Percentiles rank a stretch among this genome's conserved stretches.
These are phyloP conservation scores for Phlegmacium glaucopus DNA, from an alignment of 768 basidiomycete species.

Conservation along the genomic window DNA sequence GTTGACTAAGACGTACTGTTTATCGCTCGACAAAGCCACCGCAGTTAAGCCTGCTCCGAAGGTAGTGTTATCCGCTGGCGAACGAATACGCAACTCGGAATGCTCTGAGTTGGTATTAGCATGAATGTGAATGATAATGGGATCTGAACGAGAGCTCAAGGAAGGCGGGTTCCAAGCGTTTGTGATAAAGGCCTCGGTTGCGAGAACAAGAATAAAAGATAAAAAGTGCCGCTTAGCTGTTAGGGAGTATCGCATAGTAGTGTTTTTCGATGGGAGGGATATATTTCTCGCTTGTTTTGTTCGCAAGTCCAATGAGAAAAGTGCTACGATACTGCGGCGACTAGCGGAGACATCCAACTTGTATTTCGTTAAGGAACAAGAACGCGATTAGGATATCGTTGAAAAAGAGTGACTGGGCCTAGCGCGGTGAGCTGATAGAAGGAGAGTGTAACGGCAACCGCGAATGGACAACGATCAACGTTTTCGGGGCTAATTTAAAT, in stretches of 20 bases:
- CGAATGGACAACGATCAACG: background rate
- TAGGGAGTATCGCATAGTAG: background rate
- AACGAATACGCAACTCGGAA: slow-evolving; percentile 10
- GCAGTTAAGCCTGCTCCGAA: slow-evolving; percentile 38
- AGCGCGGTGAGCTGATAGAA: background rate
- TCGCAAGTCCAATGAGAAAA: too few species aligned
- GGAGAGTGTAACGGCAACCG: background rate
- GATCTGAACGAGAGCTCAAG: slow-evolving; percentile 20
- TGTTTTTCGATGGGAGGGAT: too few species aligned
- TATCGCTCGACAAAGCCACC: slow-evolving; percentile 44
- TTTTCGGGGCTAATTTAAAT: too few species aligned
- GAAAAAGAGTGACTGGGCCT: background rate
- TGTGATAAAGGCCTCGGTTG: background rate
- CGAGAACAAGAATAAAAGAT: background rate
- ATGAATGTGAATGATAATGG: slow-evolving; percentile 28
- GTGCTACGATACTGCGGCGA: too few species aligned
- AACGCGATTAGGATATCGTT: background rate
- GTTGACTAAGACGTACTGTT: slow-evolving; percentile 32
- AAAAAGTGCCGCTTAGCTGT: background rate
- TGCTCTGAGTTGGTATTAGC: background rate
- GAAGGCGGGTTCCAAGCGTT: slow-evolving; percentile 12
- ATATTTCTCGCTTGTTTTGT: too few species aligned
- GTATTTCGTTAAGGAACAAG: background rate
- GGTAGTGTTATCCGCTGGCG: slow-evolving; percentile 26
- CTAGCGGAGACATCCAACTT: background rate